phyloP scores from a whole-genome alignment of 2,329 filamentous ascomycete genomes.

The Calycina marina region DNA sequence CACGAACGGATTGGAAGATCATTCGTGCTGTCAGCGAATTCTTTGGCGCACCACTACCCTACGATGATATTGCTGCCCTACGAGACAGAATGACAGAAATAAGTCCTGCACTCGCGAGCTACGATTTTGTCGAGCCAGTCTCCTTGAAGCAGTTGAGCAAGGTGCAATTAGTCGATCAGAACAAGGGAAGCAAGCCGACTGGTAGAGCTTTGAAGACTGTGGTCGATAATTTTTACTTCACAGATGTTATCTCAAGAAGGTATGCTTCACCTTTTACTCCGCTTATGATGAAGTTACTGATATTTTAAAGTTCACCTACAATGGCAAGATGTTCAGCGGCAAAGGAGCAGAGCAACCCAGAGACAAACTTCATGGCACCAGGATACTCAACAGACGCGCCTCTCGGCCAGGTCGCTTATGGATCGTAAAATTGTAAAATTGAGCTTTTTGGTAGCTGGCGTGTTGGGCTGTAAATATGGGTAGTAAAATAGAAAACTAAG shows the following conservation, averaged over 20 bases:
- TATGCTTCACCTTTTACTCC: conserved; percentile 28
- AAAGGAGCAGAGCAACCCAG: conserved; percentile 67
- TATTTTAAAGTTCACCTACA: conserved; percentile 61
- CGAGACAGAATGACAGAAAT: conserved; percentile 93
- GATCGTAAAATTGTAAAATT: conserved; percentile 19
- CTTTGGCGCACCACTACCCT: conserved; percentile 72
- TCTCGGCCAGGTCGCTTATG: conserved; percentile 21
- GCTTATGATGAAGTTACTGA: conserved; percentile 4
- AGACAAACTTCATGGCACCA: conserved; percentile 67
- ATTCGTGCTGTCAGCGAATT: conserved; percentile 87
- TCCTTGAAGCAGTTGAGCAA: conserved; percentile 66
- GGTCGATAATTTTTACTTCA: conserved; percentile 97
- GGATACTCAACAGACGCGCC: conserved; percentile 31
- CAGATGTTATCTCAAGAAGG: conserved; percentile 93
- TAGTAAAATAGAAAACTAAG: conserved; percentile 14
- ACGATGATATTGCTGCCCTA: conserved; percentile 80
- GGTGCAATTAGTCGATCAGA: conserved; percentile 90
- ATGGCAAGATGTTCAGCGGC: conserved; percentile 96
- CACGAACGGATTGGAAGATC: conserved; percentile 98
- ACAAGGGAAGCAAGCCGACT: conserved; percentile 69
- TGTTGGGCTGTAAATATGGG: conserved; percentile 25
- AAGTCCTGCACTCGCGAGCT: conserved; percentile 74
- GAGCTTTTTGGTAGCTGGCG: conserved; percentile 13
- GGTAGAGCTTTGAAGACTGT: conserved; percentile 67
- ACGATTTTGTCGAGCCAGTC: conserved; percentile 80